Percentiles rank a stretch among this genome's conserved stretches.
phyloP scores from a whole-genome alignment of 1,139 yeast species.

The Debaryomyces sp. region DNA sequence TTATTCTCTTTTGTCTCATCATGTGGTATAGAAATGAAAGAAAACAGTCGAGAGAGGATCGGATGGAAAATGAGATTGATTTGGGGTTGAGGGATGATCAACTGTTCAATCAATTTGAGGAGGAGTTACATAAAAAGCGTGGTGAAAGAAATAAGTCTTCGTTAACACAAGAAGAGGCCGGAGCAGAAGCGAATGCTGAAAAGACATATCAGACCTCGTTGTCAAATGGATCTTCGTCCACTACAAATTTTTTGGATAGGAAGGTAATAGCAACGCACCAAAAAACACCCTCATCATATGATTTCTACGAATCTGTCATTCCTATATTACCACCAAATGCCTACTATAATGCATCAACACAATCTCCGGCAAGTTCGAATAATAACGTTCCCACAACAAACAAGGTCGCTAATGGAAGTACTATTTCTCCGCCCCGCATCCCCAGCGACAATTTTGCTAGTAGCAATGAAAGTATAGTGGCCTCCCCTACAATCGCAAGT shows the following conservation, averaged over 20 bases:
- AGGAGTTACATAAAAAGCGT: constrained; percentile 36
- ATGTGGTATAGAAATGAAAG: constrained; percentile 37
- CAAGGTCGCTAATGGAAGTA: neutral
- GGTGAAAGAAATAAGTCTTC: constrained; percentile 8
- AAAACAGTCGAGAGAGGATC: constrained; percentile 37
- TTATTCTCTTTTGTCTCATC: constrained; percentile 24
- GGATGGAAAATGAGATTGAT: constrained; percentile 33
- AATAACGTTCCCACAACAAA: neutral
- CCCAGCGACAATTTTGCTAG: constrained; percentile 3
- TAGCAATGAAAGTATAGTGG: constrained; percentile 9
- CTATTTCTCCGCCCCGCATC: constrained; percentile 7
- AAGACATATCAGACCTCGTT: constrained; percentile 11
- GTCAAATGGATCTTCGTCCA: constrained; percentile 13
- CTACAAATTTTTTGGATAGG: constrained; percentile 7
- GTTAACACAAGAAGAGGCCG: constrained; percentile 8
- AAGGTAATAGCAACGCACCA: constrained; percentile 12
- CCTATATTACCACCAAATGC: constrained; percentile 34
- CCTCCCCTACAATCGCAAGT: constrained; percentile 3
- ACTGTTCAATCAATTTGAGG: constrained; percentile 41
- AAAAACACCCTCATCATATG: constrained; percentile 36
- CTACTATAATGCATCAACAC: neutral
- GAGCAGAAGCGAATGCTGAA: constrained; percentile 8
- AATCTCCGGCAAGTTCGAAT: neutral
- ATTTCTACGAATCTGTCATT: constrained; percentile 47
- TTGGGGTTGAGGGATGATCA: constrained; percentile 42